Evolutionary conservation across 2,329 filamentous ascomycete species (phyloP), one percentile per base, ranked within the genome.

Genomic region (Arthrobotrys sinensis): DNA sequence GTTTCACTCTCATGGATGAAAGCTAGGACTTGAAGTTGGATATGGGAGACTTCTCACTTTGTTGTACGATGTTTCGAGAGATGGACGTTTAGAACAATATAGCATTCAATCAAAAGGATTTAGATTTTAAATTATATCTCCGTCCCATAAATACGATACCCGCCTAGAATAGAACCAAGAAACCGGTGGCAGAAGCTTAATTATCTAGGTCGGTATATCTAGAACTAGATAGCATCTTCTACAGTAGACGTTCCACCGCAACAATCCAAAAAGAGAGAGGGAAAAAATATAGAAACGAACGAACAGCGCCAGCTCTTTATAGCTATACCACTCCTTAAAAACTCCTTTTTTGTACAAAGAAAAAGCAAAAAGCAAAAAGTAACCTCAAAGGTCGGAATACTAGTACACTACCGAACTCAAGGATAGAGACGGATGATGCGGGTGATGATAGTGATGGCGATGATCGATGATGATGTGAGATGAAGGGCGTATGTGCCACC

Each of bases 261-360:
- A 19, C 12, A 12, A 19, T 2, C 10, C 7, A 57, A 48, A 16
- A n/a, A 46, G 43, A 24, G 32, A 21, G 36, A 38, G 12, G 12
- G 21, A 28, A 19, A 52, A 55, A 55, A 24, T 34, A 34, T 43
- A 55, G 11, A 52, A 40, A 32, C 14, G 8, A 40, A 36, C 34
- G 34, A 40, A 60, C 48, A 34, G 48, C 65, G 40, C 53, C 53
- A 43, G 16, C 53, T 68, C 43, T 66, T 57, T 68, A 68, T 46
- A 67, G 19, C 50, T 68, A 68, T 46, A 67, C 43, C 50, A 57
- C 63, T 19, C 48, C 64, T 14, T 14, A 60, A 60, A 46, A 57
- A 68, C 50, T 57, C 50, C 65, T 53, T 57, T n/a, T 40, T 68
- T 68, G 38, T 57, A 60, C 50, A 68, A 34, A 57, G 32, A 32